phyloP scores from a whole-genome alignment of 129 eudicot genomes.

The Arctium minus region DNA sequence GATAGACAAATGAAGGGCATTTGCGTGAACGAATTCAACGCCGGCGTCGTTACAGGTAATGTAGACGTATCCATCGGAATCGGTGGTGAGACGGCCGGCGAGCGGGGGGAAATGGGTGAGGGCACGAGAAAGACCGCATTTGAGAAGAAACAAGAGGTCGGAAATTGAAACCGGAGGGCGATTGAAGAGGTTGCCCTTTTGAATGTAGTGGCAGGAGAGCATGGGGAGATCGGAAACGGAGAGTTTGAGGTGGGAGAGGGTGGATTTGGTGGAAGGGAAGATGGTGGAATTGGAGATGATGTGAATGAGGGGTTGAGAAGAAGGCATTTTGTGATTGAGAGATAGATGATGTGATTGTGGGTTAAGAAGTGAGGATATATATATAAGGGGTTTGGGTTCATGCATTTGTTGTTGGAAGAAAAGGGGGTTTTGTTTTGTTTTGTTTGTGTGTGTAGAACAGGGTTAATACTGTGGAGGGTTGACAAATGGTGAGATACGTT shows the following conservation, averaged over 20 bases:
- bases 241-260: conserved; percentile 40
- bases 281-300: conserved; percentile 41
- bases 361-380: conserved; percentile 14
- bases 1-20: conserved; percentile 26
- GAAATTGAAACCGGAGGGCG: conserved; percentile 30
- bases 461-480: neutral
- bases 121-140: conserved; percentile 36
- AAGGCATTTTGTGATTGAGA: conserved; percentile 17
- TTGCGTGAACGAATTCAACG: conserved; percentile 55
- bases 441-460: neutral
- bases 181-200: conserved; percentile 64
- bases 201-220: conserved; percentile 83
- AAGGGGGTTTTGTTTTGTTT: neutral
- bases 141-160: conserved; percentile 36
- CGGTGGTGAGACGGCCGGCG: conserved; percentile 71
- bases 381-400: conserved; percentile 44
- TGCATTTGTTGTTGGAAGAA: conserved; percentile 24
- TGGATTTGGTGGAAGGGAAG: conserved; percentile 34
- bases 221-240: conserved; percentile 84
- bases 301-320: conserved; percentile 6
- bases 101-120: conserved; percentile 62
- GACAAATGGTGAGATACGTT: conserved; percentile 7
- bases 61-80: conserved; percentile 51
- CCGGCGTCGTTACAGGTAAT: conserved; percentile 73
- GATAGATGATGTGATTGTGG: neutral